phyloP scores from a whole-genome alignment of 768 basidiomycete genomes.

The Lactarius evosmus region DNA sequence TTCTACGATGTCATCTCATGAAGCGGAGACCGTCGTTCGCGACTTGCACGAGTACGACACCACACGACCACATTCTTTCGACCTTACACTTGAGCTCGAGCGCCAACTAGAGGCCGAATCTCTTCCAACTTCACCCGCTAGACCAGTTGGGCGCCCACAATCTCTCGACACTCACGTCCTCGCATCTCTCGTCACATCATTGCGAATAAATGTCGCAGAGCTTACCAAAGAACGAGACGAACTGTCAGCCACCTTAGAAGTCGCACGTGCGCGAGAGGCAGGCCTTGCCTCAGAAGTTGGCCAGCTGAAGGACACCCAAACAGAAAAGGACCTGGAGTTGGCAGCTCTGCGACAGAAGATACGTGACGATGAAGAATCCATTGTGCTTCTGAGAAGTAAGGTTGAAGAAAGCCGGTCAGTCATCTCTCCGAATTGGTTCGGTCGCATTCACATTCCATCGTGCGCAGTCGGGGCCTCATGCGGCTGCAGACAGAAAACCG shows the following conservation, averaged over 20 bases:
- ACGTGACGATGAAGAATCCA: conserved; percentile 75
- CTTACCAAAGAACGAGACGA: conserved; percentile 72
- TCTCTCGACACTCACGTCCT: conserved; percentile 74
- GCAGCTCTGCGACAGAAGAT: conserved; percentile 32
- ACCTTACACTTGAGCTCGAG: conserved; percentile 77
- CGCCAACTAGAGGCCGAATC: conserved; percentile 67
- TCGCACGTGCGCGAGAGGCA: conserved; percentile 52
- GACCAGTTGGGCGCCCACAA: conserved; percentile 37
- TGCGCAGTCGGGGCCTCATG: conserved; percentile 75
- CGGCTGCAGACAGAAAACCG: conserved; percentile 76
- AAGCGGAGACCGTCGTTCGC: conserved; percentile 26
- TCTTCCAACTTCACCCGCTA: conserved; percentile 44
- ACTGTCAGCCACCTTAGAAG: conserved; percentile 49
- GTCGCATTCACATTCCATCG: conserved; percentile 19
- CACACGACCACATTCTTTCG: conserved; percentile 46
- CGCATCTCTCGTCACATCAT: conserved; percentile 69
- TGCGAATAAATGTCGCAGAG: conserved; percentile 61
- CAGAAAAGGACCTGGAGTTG: conserved; percentile 33
- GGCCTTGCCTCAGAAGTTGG: conserved; percentile 61
- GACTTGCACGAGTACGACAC: conserved; percentile 29
- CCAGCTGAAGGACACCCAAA: conserved; percentile 61
- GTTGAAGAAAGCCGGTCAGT: conserved; percentile 83
- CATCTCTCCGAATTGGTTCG: neutral
- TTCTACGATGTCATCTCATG: conserved; percentile 35
- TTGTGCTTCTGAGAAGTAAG: conserved; percentile 70